Percentiles rank a stretch among this genome's conserved stretches.
Evolutionary conservation across 176 grass and related monocot species (phyloP).

Genomic region (Phoenix roebelenii): DNA sequence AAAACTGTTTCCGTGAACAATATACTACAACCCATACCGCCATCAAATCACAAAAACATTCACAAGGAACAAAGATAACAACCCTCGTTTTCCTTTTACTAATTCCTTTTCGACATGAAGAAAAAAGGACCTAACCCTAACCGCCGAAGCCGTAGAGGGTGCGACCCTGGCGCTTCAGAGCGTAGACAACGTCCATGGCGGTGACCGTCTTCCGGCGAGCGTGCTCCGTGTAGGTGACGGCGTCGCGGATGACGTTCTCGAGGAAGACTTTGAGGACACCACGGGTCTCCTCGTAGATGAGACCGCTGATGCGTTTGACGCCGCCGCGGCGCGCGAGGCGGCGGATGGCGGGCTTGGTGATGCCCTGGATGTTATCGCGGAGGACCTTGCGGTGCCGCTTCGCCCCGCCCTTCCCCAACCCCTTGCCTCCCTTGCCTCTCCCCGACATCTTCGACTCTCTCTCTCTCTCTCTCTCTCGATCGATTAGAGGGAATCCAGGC

Average conservation of each 20-base stretch:
- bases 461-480: too few relatives aligned
- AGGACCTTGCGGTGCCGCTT: slow-evolving; percentile 24
- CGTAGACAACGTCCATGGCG: slow-evolving; percentile 24
- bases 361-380: slow-evolving; percentile 33
- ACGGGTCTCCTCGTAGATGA: slow-evolving; percentile 29
- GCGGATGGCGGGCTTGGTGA: slow-evolving; percentile 36
- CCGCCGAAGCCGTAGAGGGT: too few relatives aligned
- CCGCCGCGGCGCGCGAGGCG: slow-evolving; percentile 32
- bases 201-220: slow-evolving; percentile 26
- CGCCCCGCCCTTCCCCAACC: slow-evolving; percentile 15
- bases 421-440: slow-evolving; percentile 20
- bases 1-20: too few relatives aligned
- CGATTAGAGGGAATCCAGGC: too few relatives aligned
- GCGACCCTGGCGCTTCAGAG: too few relatives aligned
- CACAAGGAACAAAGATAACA: too few relatives aligned
- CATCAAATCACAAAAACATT: too few relatives aligned
- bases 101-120: too few relatives aligned
- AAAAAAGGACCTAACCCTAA: too few relatives aligned
- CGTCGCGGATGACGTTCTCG: slow-evolving; percentile 25
- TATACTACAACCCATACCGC: too few relatives aligned
- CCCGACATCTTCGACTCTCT: too few relatives aligned
- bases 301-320: slow-evolving; percentile 25
- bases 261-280: slow-evolving; percentile 29
- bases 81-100: too few relatives aligned
- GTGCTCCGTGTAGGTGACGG: slow-evolving; percentile 30